Conservation (phyloP, 2,329 filamentous ascomycete genomes). For the Fusarium foetens region DNA sequence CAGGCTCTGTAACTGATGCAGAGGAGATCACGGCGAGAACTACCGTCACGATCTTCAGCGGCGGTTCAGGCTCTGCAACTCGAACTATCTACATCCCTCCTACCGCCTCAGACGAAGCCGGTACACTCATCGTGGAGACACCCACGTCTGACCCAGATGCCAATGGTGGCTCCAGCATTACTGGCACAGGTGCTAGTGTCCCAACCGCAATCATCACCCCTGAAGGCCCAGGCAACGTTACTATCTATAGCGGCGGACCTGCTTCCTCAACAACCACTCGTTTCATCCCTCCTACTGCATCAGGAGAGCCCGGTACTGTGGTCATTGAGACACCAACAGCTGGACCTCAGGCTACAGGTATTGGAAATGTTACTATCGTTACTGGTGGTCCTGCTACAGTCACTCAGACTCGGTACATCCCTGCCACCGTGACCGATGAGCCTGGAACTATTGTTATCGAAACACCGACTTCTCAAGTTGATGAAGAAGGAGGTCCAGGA, state of each 20-base stretch:
- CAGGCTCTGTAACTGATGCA: accelerated
- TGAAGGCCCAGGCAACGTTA: neutral
- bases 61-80: neutral
- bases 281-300: slow-evolving; percentile 1
- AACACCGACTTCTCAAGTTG: neutral
- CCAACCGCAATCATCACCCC: neutral
- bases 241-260: slow-evolving; percentile 11
- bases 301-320: slow-evolving; percentile 2
- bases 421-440: neutral
- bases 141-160: neutral
- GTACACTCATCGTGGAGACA: slow-evolving; percentile 3
- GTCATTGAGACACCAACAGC: slow-evolving; percentile 21
- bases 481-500: neutral
- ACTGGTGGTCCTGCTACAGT: neutral
- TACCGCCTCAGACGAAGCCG: neutral
- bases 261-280: neutral
- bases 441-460: slow-evolving; percentile 10
- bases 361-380: neutral
- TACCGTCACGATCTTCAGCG: slow-evolving; percentile 5
- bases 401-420: slow-evolving; percentile 8
- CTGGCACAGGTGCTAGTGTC: neutral
- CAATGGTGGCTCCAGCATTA: neutral
- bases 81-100: slow-evolving; percentile 10
- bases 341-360: slow-evolving; percentile 4
- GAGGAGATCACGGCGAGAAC: neutral